phyloP scores from a whole-genome alignment of 495 filamentous ascomycete genomes.

The Rostrohypoxylon terebratum region DNA sequence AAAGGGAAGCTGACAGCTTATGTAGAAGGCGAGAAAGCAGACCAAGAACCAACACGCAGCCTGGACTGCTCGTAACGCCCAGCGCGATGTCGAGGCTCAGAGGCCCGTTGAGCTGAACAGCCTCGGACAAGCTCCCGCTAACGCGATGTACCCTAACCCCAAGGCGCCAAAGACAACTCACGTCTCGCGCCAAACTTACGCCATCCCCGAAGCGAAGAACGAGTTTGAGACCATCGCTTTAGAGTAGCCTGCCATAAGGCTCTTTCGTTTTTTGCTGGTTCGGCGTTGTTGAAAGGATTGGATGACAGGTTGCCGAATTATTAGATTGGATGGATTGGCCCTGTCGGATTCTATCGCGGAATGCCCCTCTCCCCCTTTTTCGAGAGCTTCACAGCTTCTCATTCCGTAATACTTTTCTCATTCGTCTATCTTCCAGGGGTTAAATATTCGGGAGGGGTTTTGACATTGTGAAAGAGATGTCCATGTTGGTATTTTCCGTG shows the following conservation, averaged over 20 bases:
- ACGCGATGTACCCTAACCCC: no score
- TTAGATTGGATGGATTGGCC: background rate
- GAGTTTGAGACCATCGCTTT: background rate
- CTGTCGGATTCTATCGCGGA: background rate
- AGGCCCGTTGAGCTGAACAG: background rate
- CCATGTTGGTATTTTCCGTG: background rate
- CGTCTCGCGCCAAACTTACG: background rate
- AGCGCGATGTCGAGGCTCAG: no score
- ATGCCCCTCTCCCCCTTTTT: background rate
- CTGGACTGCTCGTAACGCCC: no score
- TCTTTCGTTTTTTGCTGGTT: background rate
- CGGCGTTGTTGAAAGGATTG: background rate
- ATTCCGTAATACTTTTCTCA: background rate
- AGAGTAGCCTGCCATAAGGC: background rate
- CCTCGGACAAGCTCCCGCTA: no score
- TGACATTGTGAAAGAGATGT: background rate
- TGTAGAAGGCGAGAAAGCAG: background rate
- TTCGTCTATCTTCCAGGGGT: background rate
- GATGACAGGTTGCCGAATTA: background rate
- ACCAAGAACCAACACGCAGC: no score
- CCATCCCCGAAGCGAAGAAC: background rate
- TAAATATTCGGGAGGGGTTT: background rate
- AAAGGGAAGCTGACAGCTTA: background rate
- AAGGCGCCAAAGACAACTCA: background rate
- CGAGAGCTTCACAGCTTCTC: background rate